Evolutionary conservation across 768 basidiomycete genomes (phyloP), one percentile per base, ranked within the genome.

Genomic region (Mycena maculata): DNA sequence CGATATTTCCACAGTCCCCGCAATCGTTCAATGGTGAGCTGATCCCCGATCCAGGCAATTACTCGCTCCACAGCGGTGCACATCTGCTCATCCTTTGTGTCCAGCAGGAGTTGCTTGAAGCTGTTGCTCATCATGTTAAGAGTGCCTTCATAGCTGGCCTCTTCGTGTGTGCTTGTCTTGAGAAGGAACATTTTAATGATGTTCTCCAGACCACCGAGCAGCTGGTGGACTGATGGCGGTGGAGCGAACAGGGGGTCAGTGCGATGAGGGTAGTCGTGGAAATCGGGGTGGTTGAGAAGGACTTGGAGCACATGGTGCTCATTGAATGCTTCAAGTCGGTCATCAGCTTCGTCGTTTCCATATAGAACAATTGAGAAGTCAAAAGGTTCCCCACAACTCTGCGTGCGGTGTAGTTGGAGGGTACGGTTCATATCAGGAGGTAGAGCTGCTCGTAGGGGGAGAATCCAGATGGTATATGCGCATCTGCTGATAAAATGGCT

Each of bases 21-120:
- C 1, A 80, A 47, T 2, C 74, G 66, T 1, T 70, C 71, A 0
- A 72, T 70, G 0, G 76, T 81, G 18, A 82, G 69, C 60, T 81
- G 80, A 66, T 81, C 81, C 0, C 80, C 76, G 38, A 76, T 58
- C 78, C 78, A 82, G 0, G 70, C 39, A 15, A 81, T 56, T 1
- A 81, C 18, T 0, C 57, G 30, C 7, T 77, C 59, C 0, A 58
- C 15, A 16, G 47, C 47, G 8, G 59, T 60, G 16, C 38, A 10
- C 27, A 3, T 41, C 25, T 54, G 50, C 39, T 54, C 65, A 10
- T 53, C 55, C 20, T 15, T 13, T 2, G 41, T 20, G 16, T 53
- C n/a, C 4, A 53, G 38, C 2, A 16, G 23, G 2, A 66, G 41
- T 20, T 66, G 57, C 4, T 22, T 31, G 27, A 66, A 54, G 3